phyloP scores from a whole-genome alignment of 2,329 filamentous ascomycete species.

The Microdochium bolleyi region DNA sequence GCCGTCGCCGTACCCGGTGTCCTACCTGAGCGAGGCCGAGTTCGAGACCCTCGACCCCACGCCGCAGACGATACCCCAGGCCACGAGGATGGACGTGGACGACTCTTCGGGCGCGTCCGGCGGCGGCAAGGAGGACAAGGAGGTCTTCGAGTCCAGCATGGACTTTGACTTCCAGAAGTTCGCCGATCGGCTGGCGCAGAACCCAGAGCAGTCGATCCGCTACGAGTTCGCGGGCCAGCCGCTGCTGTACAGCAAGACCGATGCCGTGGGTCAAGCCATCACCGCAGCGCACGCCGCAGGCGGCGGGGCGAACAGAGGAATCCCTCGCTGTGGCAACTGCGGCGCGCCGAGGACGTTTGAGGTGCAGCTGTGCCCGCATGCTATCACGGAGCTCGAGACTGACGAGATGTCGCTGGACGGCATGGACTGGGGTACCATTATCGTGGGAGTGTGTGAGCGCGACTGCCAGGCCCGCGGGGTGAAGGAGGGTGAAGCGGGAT shows the following conservation, averaged over 20 bases:
- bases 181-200: constrained; percentile 68
- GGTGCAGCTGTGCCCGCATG: constrained; percentile 83
- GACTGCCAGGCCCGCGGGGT: constrained; percentile 64
- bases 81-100: constrained; percentile 39
- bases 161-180: constrained; percentile 75
- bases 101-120: constrained; percentile 18
- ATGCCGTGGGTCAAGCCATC: constrained; percentile 64
- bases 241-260: constrained; percentile 72
- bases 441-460: constrained; percentile 74
- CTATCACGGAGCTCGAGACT: constrained; percentile 80
- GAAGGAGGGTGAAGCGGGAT: constrained; percentile 58
- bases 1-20: constrained; percentile 64
- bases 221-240: constrained; percentile 70
- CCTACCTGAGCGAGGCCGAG: constrained; percentile 80
- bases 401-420: constrained; percentile 67
- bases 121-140: constrained; percentile 53
- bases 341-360: constrained; percentile 74
- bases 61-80: constrained; percentile 40
- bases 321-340: constrained; percentile 74
- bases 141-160: constrained; percentile 65
- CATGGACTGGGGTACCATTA: constrained; percentile 97
- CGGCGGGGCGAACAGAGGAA: constrained; percentile 24
- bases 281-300: constrained; percentile 7
- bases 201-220: constrained; percentile 73
- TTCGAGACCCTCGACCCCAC: constrained; percentile 74